Percentiles rank a stretch among this genome's conserved stretches.
Conservation (phyloP, 2,329 filamentous ascomycete genomes). For the Neopestalotiopsis clavispora region DNA sequence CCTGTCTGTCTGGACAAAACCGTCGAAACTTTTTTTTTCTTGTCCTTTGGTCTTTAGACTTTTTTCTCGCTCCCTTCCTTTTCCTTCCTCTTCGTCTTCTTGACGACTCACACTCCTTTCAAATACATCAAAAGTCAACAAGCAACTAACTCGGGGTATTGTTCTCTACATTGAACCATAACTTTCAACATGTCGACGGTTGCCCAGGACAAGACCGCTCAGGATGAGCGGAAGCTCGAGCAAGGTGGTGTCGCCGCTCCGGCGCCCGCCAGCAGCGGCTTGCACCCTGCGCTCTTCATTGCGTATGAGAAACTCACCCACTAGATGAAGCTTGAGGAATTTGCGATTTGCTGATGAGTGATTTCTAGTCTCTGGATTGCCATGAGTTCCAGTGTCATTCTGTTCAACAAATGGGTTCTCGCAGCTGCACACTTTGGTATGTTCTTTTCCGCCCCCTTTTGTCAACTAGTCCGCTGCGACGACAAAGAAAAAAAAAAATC, state of each 20-base stretch:
- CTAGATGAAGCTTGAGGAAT: too few species aligned
- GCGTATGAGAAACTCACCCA: constrained; percentile 13
- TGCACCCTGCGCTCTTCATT: constrained; percentile 17
- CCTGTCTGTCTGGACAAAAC: background rate
- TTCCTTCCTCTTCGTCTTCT: constrained; percentile 10
- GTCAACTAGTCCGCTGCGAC: background rate
- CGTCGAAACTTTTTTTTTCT: constrained; percentile 1
- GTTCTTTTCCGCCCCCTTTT: constrained; percentile 31
- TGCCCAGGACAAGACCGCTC: constrained; percentile 13
- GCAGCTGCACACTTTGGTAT: constrained; percentile 76
- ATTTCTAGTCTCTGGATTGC: constrained; percentile 78
- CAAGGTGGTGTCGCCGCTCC: constrained; percentile 14
- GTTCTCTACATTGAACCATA: background rate
- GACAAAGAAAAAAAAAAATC: constrained; percentile 28
- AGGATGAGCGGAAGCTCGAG: constrained; percentile 19
- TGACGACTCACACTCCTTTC: constrained; percentile 2
- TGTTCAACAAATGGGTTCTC: constrained; percentile 94
- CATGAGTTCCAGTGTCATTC: constrained; percentile 82
- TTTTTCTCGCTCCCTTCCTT: constrained; percentile 1
- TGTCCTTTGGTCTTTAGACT: background rate
- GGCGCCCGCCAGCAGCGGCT: constrained; percentile 11
- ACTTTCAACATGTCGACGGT: constrained; percentile 15
- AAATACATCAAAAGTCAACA: background rate
- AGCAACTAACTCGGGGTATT: background rate
- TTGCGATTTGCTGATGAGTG: constrained; percentile 7